phyloP scores from a whole-genome alignment of 352 stramenopile species.

The Globisporangium splendens region DNA sequence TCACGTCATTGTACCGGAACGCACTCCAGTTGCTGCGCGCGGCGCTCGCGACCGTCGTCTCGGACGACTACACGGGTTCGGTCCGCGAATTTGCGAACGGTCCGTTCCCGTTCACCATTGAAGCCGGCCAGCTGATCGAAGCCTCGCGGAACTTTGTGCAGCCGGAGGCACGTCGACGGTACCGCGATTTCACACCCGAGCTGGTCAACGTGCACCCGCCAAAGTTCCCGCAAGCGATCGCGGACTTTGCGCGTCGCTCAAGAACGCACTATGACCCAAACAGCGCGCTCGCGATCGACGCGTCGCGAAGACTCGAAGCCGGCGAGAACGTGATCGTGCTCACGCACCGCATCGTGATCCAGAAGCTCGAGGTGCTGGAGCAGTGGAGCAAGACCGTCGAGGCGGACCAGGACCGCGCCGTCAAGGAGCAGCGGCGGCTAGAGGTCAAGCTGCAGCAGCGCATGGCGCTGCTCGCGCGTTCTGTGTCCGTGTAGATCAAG shows the following conservation, averaged over 20 bases:
- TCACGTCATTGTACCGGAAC: slow-evolving; percentile 51
- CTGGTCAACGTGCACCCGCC: slow-evolving; percentile 45
- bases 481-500: slow-evolving; percentile 41
- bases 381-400: slow-evolving; percentile 56
- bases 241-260: slow-evolving; percentile 52
- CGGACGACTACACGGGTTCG: slow-evolving; percentile 59
- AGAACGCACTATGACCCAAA: slow-evolving; percentile 55
- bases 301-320: slow-evolving; percentile 51
- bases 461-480: slow-evolving; percentile 51
- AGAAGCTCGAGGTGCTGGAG: slow-evolving; percentile 71
- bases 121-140: slow-evolving; percentile 68
- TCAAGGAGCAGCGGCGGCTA: slow-evolving; percentile 40
- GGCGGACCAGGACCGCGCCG: slow-evolving; percentile 47
- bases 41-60: slow-evolving; percentile 61
- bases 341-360: slow-evolving; percentile 69
- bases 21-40: slow-evolving; percentile 62
- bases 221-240: slow-evolving; percentile 62
- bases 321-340: slow-evolving; percentile 73
- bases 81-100: slow-evolving; percentile 68
- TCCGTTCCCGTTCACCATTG: slow-evolving; percentile 60
- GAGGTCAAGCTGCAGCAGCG: slow-evolving; percentile 65
- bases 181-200: slow-evolving; percentile 48
- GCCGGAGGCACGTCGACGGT: slow-evolving; percentile 63
- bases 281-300: slow-evolving; percentile 47
- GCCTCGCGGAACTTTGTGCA: slow-evolving; percentile 57